These are phyloP conservation scores for Stachybotrys chartarum DNA, from an alignment of 2,329 filamentous ascomycete species.

Conservation along the genomic window DNA sequence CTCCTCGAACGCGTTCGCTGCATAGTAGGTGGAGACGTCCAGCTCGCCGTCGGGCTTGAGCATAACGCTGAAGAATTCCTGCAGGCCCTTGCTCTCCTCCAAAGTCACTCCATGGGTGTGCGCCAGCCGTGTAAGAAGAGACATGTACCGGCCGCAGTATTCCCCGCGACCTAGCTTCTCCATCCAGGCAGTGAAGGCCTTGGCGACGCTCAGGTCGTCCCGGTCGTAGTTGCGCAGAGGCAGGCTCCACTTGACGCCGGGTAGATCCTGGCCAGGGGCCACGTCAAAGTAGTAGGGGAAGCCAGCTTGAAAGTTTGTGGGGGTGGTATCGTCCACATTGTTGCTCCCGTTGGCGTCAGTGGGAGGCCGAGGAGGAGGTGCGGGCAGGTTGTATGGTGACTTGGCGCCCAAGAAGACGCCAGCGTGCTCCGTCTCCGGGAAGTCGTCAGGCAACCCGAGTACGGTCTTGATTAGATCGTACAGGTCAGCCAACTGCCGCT, in stretches of 20 bases:
- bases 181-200: slow-evolving; percentile 1
- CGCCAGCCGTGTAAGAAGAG: slow-evolving; percentile 1
- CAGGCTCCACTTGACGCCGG: slow-evolving; percentile 2
- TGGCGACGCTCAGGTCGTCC: slow-evolving; percentile 3
- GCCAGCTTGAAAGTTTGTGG: not conserved
- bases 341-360: not conserved
- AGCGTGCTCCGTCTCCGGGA: not conserved
- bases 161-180: not conserved
- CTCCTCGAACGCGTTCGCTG: too few relatives aligned
- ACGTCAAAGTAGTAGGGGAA: slow-evolving; percentile 1
- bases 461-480: not conserved
- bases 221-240: not conserved
- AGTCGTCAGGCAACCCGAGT: not conserved
- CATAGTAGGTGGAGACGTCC: too few relatives aligned
- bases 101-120: not conserved
- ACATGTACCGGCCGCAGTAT: not conserved
- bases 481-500: slow-evolving; percentile 1
- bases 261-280: not conserved
- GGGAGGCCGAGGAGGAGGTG: not conserved
- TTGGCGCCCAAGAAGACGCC: too few relatives aligned
- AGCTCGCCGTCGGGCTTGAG: too few relatives aligned
- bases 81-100: slow-evolving; percentile 4
- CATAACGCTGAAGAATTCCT: not conserved
- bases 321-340: too few relatives aligned
- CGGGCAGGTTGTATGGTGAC: too few relatives aligned